phyloP scores from a whole-genome alignment of 257 asterid genomes.

The Anisodus tanguticus region DNA sequence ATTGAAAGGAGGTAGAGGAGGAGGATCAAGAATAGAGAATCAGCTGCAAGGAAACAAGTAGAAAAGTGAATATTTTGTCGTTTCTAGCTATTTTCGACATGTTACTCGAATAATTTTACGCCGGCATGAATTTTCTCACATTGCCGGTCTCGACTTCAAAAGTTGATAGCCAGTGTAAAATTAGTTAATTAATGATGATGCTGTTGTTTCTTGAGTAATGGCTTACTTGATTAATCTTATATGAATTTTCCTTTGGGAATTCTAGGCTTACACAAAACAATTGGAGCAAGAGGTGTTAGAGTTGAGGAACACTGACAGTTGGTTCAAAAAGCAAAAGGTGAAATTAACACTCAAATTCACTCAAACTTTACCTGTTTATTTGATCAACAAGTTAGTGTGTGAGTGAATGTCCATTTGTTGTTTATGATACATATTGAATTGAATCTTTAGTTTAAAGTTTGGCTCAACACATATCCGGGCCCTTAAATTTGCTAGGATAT shows the following conservation, averaged over 20 bases:
- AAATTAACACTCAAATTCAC: not conserved
- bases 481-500: too few relatives aligned
- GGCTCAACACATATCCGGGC: too few relatives aligned
- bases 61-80: not conserved
- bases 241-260: not conserved
- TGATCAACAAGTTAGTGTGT: not conserved
- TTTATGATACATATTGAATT: not conserved
- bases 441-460: not conserved
- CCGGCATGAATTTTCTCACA: too few relatives aligned
- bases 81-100: not conserved
- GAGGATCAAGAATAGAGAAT: constrained; percentile 59
- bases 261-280: constrained; percentile 46
- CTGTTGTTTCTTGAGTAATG: not conserved
- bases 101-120: too few relatives aligned
- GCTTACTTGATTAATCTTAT: too few relatives aligned
- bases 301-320: constrained; percentile 37
- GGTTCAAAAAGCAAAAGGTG: constrained; percentile 50
- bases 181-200: too few relatives aligned
- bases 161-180: not conserved
- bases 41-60: constrained; percentile 62
- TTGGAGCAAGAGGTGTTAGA: constrained; percentile 42
- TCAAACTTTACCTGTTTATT: not conserved
- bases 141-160: not conserved
- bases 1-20: constrained; percentile 48
- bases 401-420: too few relatives aligned